These are phyloP conservation scores for Sugiyamaella japonica DNA, from an alignment of 1,139 yeast genomes.

Conservation along the genomic window DNA sequence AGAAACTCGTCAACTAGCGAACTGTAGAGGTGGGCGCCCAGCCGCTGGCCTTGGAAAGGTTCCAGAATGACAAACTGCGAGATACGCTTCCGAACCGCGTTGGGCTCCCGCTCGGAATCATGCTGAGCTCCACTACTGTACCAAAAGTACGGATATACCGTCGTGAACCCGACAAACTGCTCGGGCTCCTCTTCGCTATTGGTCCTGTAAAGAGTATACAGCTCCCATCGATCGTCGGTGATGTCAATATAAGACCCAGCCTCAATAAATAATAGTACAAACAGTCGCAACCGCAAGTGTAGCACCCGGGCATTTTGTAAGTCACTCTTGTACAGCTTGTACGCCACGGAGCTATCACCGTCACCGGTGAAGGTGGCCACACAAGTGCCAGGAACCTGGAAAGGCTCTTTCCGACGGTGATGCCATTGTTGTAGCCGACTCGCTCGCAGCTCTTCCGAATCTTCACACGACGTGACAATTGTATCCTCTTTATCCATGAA, in stretches of 20 bases:
- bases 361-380: constrained; percentile 44
- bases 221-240: constrained; percentile 71
- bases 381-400: constrained; percentile 42
- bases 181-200: constrained; percentile 26
- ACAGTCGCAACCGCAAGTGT: constrained; percentile 71
- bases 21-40: constrained; percentile 69
- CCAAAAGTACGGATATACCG: constrained; percentile 83
- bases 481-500: constrained; percentile 56
- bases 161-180: constrained; percentile 70
- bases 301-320: constrained; percentile 48
- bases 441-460: constrained; percentile 24
- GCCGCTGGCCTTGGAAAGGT: constrained; percentile 63
- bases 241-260: constrained; percentile 89
- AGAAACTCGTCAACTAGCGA: constrained; percentile 57
- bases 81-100: constrained; percentile 62
- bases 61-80: constrained; percentile 89
- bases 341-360: constrained; percentile 24
- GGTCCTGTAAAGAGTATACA: constrained; percentile 43
- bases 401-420: constrained; percentile 51
- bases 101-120: constrained; percentile 45
- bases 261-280: constrained; percentile 82
- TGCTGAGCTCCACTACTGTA: constrained; percentile 60
- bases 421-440: constrained; percentile 50
- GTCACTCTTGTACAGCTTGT: constrained; percentile 40
- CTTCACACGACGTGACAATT: constrained; percentile 11